Percentiles rank a stretch among this genome's conserved stretches.
Conservation (phyloP, 163 green algal genomes). For the Smithsoniella earleae region DNA sequence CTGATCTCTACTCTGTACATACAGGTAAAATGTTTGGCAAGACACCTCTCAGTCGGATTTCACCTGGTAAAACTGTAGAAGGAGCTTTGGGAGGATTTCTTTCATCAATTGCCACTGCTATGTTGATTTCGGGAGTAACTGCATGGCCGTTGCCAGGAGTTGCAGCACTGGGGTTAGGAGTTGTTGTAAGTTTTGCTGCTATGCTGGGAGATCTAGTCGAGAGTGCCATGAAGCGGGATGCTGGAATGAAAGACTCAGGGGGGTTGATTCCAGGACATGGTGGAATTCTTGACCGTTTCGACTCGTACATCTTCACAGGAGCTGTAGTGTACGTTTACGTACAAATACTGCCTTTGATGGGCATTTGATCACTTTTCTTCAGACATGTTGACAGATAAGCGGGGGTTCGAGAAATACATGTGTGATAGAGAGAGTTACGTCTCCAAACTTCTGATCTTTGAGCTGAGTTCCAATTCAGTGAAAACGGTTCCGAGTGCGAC, state of each 20-base stretch:
- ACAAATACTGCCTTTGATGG: background rate
- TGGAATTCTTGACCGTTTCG: conserved; percentile 91
- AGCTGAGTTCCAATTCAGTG: too few species aligned
- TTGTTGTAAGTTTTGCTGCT: conserved; percentile 44
- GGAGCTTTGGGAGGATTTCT: conserved; percentile 73
- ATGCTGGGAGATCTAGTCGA: conserved; percentile 97
- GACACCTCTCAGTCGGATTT: conserved; percentile 73
- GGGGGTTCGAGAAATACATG: too few species aligned
- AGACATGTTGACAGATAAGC: too few species aligned
- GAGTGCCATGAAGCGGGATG: conserved; percentile 94
- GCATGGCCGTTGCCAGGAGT: conserved; percentile 55
- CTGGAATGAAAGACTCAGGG: conserved; percentile 85
- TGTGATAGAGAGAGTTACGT: too few species aligned
- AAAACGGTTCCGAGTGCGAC: too few species aligned
- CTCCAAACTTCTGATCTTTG: too few species aligned
- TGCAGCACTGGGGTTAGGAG: conserved; percentile 43
- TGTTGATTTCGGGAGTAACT: conserved; percentile 48
- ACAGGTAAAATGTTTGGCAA: conserved; percentile 66
- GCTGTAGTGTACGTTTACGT: conserved; percentile 74
- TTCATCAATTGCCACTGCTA: conserved; percentile 48
- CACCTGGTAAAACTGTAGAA: conserved; percentile 93
- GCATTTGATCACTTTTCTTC: too few species aligned
- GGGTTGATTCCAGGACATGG: conserved; percentile 95
- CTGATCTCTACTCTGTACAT: too few species aligned
- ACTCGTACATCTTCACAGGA: conserved; percentile 96